phyloP scores from a whole-genome alignment of 108 stramenopile species.

The Skeletonema menzelii region DNA sequence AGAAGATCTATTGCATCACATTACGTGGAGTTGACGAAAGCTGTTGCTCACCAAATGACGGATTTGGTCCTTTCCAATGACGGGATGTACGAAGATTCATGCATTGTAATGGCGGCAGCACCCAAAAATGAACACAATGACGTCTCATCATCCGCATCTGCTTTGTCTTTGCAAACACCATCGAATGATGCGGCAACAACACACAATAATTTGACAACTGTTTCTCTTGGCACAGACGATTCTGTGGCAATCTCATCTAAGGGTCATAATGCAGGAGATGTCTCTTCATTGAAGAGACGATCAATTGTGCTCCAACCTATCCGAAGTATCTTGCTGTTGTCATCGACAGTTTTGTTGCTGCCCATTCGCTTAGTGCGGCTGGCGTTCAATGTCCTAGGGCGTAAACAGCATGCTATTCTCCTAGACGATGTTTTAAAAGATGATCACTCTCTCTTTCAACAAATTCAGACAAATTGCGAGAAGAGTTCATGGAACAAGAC shows the following conservation, averaged over 20 bases:
- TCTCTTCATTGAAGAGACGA: slow-evolving; percentile 9
- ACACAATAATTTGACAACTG: slow-evolving; percentile 11
- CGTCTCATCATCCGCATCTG: neutral
- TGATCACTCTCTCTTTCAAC: slow-evolving; percentile 20
- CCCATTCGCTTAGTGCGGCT: slow-evolving; percentile 72
- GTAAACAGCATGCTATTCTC: slow-evolving; percentile 14
- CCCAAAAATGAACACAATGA: slow-evolving; percentile 19
- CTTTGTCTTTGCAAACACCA: neutral
- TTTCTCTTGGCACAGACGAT: slow-evolving; percentile 41
- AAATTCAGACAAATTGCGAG: slow-evolving; percentile 28
- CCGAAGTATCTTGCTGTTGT: slow-evolving; percentile 58
- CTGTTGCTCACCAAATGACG: slow-evolving; percentile 48
- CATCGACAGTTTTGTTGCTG: slow-evolving; percentile 68
- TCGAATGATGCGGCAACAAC: neutral
- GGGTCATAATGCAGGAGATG: slow-evolving; percentile 22
- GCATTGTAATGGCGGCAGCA: slow-evolving; percentile 55
- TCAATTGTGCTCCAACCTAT: slow-evolving; percentile 66
- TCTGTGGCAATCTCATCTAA: slow-evolving; percentile 18
- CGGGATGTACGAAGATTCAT: slow-evolving; percentile 77
- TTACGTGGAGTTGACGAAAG: slow-evolving; percentile 48
- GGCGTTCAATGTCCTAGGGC: slow-evolving; percentile 49
- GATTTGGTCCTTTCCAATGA: slow-evolving; percentile 57
- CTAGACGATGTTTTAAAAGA: slow-evolving; percentile 4
- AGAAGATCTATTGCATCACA: slow-evolving; percentile 64
- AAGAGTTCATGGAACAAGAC: slow-evolving; percentile 46